These are phyloP conservation scores for Hemileccinum rubropunctum DNA, from an alignment of 768 basidiomycete species.

Conservation along the genomic window DNA sequence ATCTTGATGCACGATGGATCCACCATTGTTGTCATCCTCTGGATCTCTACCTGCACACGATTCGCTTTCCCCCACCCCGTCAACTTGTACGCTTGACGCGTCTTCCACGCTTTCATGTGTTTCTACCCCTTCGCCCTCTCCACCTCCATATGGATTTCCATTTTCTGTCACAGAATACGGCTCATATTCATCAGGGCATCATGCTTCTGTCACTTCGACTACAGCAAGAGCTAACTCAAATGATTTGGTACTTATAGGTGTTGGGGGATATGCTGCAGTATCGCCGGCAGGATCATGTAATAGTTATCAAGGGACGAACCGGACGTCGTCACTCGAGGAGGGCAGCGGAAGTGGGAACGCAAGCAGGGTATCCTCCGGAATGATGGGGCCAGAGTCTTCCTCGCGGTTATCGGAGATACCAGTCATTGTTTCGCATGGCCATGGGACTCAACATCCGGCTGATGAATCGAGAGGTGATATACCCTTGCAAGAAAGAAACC, in stretches of 20 bases:
- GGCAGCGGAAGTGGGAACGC: constrained; percentile 7
- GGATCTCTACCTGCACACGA: background rate
- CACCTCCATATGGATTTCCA: background rate
- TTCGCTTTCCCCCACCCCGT: background rate
- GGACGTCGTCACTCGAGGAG: constrained; percentile 21
- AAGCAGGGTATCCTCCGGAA: constrained; percentile 14
- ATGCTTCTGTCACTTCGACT: background rate
- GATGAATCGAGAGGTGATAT: background rate
- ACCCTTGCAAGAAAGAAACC: constrained; percentile 3
- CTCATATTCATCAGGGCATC: too few relatives aligned
- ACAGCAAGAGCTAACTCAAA: constrained; percentile 10
- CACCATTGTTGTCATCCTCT: background rate
- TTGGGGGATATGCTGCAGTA: constrained; percentile 10
- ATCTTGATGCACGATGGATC: constrained; percentile 6
- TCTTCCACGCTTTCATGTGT: constrained; percentile 5
- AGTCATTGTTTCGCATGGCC: background rate
- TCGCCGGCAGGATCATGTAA: constrained; percentile 26
- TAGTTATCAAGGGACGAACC: constrained; percentile 19
- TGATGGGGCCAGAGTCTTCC: constrained; percentile 13
- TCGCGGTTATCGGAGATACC: constrained; percentile 4
- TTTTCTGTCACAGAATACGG: too few relatives aligned
- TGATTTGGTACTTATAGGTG: constrained; percentile 10
- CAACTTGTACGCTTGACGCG: background rate
- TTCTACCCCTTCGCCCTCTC: background rate
- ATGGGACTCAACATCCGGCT: background rate